A percentile compares a stretch with the other conserved stretches of the same genome.
Conservation (phyloP, 1,139 yeast species). For the Hemisphaericaspora xylofermentans region DNA sequence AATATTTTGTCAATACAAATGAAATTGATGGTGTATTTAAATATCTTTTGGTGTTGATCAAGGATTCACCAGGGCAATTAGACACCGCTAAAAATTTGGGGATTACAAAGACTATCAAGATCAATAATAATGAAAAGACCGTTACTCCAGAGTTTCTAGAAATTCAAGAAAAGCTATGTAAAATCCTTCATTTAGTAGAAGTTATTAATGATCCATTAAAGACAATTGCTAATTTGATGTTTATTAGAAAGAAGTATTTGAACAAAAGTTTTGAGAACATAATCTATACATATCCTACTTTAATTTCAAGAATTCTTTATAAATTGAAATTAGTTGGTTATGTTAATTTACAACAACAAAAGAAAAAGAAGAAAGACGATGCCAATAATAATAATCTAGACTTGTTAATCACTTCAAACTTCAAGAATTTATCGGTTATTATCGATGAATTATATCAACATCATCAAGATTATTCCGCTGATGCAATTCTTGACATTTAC, state of each 20-base stretch:
- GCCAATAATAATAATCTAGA: slow-evolving; percentile 18
- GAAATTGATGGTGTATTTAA: slow-evolving; percentile 48
- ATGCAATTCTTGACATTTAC: slow-evolving; percentile 49
- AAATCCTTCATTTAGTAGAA: slow-evolving; percentile 62
- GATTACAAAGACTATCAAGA: slow-evolving; percentile 30
- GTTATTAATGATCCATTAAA: slow-evolving; percentile 46
- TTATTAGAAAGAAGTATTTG: slow-evolving; percentile 54
- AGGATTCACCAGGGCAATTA: slow-evolving; percentile 27
- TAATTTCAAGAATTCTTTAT: slow-evolving; percentile 59
- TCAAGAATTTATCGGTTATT: slow-evolving; percentile 72
- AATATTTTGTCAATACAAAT: slow-evolving; percentile 23
- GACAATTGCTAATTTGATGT: slow-evolving; percentile 56
- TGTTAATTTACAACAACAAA: slow-evolving; percentile 21
- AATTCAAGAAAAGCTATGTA: slow-evolving; percentile 71
- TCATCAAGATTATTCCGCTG: slow-evolving; percentile 49
- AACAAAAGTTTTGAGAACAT: slow-evolving; percentile 55
- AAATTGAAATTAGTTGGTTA: slow-evolving; percentile 55
- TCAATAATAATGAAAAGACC: slow-evolving; percentile 31
- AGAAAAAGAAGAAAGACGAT: slow-evolving; percentile 15
- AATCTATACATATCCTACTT: slow-evolving; percentile 71
- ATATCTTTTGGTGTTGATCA: slow-evolving; percentile 38
- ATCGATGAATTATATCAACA: slow-evolving; percentile 64
- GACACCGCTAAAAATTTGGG: slow-evolving; percentile 42
- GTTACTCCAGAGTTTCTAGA: slow-evolving; percentile 40
- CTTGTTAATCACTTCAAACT: slow-evolving; percentile 47